Percentiles rank a stretch among this genome's conserved stretches.
These are phyloP conservation scores for Microdochium nivale DNA, from an alignment of 2,329 filamentous ascomycete species.

Conservation along the genomic window DNA sequence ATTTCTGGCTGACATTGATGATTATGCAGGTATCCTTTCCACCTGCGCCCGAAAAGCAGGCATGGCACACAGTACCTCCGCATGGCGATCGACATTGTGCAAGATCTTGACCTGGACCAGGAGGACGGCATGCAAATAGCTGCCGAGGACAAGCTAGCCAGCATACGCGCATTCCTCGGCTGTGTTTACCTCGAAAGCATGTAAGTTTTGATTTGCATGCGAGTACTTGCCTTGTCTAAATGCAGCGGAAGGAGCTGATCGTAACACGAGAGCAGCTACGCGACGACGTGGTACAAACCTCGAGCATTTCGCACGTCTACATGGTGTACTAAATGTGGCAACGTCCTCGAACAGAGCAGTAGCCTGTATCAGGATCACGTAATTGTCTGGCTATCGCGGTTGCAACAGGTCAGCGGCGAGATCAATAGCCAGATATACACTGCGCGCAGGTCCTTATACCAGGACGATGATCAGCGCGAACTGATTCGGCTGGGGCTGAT, in stretches of 20 bases:
- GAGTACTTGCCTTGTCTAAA: constrained; percentile 8
- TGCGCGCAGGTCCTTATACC: constrained; percentile 13
- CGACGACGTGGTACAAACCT: constrained; percentile 27
- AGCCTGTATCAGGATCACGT: constrained; percentile 28
- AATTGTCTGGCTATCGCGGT: constrained; percentile 32
- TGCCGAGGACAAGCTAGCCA: constrained; percentile 23
- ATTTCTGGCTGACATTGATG: neutral
- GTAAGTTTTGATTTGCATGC: constrained; percentile 22
- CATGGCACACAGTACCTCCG: constrained; percentile 41
- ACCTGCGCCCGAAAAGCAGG: constrained; percentile 41
- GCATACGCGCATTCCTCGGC: constrained; percentile 35
- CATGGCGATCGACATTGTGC: constrained; percentile 41
- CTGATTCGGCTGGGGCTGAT: constrained; percentile 40
- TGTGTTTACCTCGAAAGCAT: constrained; percentile 28
- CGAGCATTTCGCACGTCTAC: constrained; percentile 24
- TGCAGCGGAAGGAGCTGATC: constrained; percentile 2
- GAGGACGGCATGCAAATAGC: constrained; percentile 19
- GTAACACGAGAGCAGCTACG: constrained; percentile 21
- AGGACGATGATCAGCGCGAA: constrained; percentile 29
- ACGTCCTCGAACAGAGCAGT: constrained; percentile 29
- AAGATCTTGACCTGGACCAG: constrained; percentile 39
- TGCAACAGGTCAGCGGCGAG: constrained; percentile 30
- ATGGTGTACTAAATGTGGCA: constrained; percentile 36
- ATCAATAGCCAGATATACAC: constrained; percentile 20
- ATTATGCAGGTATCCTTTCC: constrained; percentile 38